Base-by-base conservation (phyloP, 345 rosid species). In the Murraya koenigii region DNA sequence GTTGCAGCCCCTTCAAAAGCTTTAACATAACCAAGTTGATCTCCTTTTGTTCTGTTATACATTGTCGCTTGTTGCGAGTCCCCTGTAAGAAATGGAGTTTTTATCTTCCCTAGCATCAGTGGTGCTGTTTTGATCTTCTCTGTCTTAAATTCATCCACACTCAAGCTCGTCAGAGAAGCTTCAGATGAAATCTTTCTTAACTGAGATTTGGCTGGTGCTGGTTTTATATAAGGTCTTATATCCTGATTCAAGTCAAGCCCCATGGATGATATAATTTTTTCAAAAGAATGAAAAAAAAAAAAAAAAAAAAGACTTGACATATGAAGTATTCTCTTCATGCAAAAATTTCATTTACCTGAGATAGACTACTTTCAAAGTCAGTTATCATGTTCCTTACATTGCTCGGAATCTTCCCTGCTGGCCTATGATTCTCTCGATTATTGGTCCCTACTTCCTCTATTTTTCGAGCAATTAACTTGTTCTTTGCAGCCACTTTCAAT, bases 371-470 rank as follows among this genome's bases (percentile, higher is more conserved):
- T 86, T 95, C 95, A 66, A 95, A 95, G 75, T 77, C 91, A 80
- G 88, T 90, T 72, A 91, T 89, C 97, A 93, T 87, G 75, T 90
- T 90, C 85, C 86, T 84, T 76, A 95, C 92, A 80, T 80, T 90
- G 87, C 85, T 86, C 59, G 86, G 84, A 79, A 74, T 80, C 82
- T 81, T 90, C 83, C 80, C 82, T 15, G 75, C 62, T 28, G 84
- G 49, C 8, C 47, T 38, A 22, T 23, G 82, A 73, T 82, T 82
- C 87, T 80, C 68, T 74, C 61, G 75, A 77, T 66, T 56, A 76
- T 63, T 44, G 78, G 65, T 56, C 52, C 75, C 77, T 7, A 32
- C 38, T 73, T 72, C 71, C 14, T 74, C 70, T 1, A 55, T 60
- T 52, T 78, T 80, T 55, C 63, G 56, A 59, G 80, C 75, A 62